Conservation (phyloP, 31 red algal species). For the Asparagopsis taxiformis region DNA sequence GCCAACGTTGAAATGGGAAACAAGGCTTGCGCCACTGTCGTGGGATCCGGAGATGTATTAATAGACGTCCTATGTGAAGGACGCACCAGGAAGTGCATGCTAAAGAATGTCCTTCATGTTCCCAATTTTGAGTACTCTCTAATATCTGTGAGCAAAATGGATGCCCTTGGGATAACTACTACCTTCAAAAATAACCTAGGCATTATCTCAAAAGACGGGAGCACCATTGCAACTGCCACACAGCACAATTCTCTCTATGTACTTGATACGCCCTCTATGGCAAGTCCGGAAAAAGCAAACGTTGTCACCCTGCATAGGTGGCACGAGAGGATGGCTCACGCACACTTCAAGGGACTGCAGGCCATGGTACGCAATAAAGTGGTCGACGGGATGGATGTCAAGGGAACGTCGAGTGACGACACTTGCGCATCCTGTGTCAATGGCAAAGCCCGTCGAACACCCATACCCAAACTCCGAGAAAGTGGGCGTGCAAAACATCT, state of each 20-base stretch:
- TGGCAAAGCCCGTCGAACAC: not conserved
- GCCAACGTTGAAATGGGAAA: not conserved
- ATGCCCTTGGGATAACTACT: not conserved
- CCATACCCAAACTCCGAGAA: not conserved
- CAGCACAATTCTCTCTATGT: not conserved
- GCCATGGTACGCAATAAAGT: too few species aligned
- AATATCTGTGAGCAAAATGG: not conserved
- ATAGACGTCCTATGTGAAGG: not conserved
- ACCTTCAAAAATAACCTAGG: not conserved
- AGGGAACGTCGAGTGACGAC: too few species aligned
- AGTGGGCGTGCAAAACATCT: not conserved
- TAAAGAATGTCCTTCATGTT: conserved; percentile 2
- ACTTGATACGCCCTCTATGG: conserved; percentile 1
- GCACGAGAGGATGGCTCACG: conserved; percentile 7
- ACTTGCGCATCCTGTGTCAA: too few species aligned
- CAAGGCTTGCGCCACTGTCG: not conserved
- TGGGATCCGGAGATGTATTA: not conserved
- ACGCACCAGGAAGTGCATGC: not conserved
- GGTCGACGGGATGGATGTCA: too few species aligned
- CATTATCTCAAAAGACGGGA: not conserved
- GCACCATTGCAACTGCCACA: not conserved
- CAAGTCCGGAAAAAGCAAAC: not conserved
- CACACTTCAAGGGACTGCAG: too few species aligned
- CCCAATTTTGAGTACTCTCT: not conserved
- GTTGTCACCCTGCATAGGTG: not conserved